Conservation (phyloP, 352 stramenopile species). For the Pythium angustatum region DNA sequence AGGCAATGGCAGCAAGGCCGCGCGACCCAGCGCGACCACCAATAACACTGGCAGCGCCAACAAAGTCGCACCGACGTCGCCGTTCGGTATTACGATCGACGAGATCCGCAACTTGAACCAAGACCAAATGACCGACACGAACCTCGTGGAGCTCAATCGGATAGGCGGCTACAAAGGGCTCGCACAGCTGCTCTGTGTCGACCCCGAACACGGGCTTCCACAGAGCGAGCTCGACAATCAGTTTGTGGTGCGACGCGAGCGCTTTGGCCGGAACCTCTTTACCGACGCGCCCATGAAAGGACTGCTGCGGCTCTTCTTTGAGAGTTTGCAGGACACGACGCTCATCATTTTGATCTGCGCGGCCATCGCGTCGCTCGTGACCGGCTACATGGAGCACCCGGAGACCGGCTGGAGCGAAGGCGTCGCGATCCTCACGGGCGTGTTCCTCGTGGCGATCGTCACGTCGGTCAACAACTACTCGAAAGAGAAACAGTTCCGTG, state of each 20-base stretch:
- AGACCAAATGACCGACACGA: slow-evolving; percentile 82
- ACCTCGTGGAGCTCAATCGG: slow-evolving; percentile 56
- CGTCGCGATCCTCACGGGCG: slow-evolving; percentile 92
- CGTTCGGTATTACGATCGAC: slow-evolving; percentile 71
- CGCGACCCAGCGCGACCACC: slow-evolving; percentile 29
- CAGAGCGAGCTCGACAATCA: slow-evolving; percentile 57
- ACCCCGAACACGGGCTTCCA: slow-evolving; percentile 62
- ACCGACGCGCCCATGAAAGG: slow-evolving; percentile 79
- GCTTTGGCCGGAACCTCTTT: slow-evolving; percentile 72
- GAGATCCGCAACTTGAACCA: slow-evolving; percentile 70
- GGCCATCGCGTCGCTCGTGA: slow-evolving; percentile 83
- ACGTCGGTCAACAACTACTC: slow-evolving; percentile 96
- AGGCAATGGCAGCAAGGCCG: slow-evolving; percentile 29
- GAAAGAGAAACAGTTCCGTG: slow-evolving; percentile 91
- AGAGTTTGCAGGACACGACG: slow-evolving; percentile 89
- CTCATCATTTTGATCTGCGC: slow-evolving; percentile 89
- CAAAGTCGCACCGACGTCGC: slow-evolving; percentile 72
- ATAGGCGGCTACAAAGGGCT: slow-evolving; percentile 60
- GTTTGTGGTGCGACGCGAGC: slow-evolving; percentile 52
- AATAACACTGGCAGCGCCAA: slow-evolving; percentile 35
- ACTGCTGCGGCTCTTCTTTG: slow-evolving; percentile 78
- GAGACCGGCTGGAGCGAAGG: slow-evolving; percentile 94
- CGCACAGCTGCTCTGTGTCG: slow-evolving; percentile 67
- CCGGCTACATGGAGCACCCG: slow-evolving; percentile 76
- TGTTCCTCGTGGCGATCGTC: slow-evolving; percentile 94